Evolutionary conservation across 176 grass and related monocot species (phyloP), one percentile per base, ranked within the genome.

Genomic region (Olyra latifolia): DNA sequence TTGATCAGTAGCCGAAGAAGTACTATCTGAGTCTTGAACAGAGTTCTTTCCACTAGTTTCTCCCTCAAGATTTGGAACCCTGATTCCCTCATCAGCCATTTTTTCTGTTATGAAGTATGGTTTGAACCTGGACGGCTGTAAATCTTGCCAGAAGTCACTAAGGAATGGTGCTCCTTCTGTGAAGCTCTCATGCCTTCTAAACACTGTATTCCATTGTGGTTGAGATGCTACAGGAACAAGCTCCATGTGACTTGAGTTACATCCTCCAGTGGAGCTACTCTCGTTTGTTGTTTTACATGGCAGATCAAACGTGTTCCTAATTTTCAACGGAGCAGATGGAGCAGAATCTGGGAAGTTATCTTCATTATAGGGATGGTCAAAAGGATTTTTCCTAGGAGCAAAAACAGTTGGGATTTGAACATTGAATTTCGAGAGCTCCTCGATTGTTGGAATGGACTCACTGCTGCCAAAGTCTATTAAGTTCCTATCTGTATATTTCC

Each of bases 151-250:
- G 66, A 88, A 79, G 5, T 90, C 82, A 44, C 43, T 77, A 3
- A 85, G 58, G 32, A 88, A 90, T 14, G 91, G 77, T 63, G 82
- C 74, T 67, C 88, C 88, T 68, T 76, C 68, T 0, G 85, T 88
- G 79, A 94, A 90, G 70, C 91, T 94, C 52, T 91, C 88, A 38
- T 94, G 85, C 79, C 91, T 88, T 73, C 85, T 86, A 72, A 85
- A 85, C 48, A 93, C 23, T 17, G 72, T 35, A 83, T 75, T 78
- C 11, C 66, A 75, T 56, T 75, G 75, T 58, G 77, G 47, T 61
- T 74, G 81, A 44, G 43, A 62, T 19, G 35, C 49, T 69, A 66
- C 22, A 72, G 43, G 39, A 66, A 62, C 28, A 77, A 67, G 61
- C n/a, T 88, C 81, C 27, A 20, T 65, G 22, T 80, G 48, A 52